Evolutionary conservation across 345 rosid species (phyloP).

Genomic region (Atalantia buxifolia): DNA sequence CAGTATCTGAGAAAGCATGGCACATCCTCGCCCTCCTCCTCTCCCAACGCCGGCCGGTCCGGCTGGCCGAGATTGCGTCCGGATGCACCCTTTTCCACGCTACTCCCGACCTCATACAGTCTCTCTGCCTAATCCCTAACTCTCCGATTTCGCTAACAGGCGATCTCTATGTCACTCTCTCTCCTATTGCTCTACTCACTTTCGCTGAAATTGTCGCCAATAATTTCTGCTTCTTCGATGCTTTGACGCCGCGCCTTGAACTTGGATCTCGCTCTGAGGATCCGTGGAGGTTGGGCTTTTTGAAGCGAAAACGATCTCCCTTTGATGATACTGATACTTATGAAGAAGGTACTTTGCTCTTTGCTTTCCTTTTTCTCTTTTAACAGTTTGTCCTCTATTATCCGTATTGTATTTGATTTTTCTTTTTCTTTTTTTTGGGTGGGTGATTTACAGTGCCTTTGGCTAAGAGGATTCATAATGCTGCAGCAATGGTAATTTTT

Average conservation of each 20-base stretch:
- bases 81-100: constrained; percentile 38
- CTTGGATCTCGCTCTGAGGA: not conserved
- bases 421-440: not conserved
- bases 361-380: no score
- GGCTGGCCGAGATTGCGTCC: constrained; percentile 35
- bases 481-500: constrained; percentile 27
- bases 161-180: constrained; percentile 31
- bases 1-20: constrained; percentile 49
- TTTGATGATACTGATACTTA: constrained; percentile 11
- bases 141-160: constrained; percentile 43
- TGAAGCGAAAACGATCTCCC: constrained; percentile 35
- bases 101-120: constrained; percentile 31
- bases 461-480: constrained; percentile 27
- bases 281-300: constrained; percentile 5
- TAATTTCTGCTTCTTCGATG: not conserved
- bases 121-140: constrained; percentile 41
- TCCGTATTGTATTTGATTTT: not conserved
- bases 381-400: not conserved
- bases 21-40: constrained; percentile 46
- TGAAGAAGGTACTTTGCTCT: constrained; percentile 8
- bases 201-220: constrained; percentile 25
- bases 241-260: not conserved
- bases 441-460: constrained; percentile 13
- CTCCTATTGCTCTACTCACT: constrained; percentile 22
- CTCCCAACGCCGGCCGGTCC: constrained; percentile 44